phyloP scores from a whole-genome alignment of 305 asterid genomes.

The Stenogyne calaminthoides region DNA sequence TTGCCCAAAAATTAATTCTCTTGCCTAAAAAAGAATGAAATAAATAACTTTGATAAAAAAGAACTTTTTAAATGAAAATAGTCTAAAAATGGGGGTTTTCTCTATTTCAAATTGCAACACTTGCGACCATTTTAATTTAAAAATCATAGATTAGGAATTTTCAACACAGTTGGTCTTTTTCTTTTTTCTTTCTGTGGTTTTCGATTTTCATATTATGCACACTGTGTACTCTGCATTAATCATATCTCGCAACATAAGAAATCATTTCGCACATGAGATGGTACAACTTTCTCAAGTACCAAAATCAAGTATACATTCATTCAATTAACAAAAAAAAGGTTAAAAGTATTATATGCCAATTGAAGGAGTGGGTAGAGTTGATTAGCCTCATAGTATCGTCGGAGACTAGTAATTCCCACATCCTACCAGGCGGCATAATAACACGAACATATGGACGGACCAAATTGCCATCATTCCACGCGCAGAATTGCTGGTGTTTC shows the following conservation, averaged over 20 bases:
- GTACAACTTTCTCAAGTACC: background rate
- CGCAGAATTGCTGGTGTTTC: conserved; percentile 20
- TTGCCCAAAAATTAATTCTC: no score
- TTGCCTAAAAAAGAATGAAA: no score
- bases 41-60: no score
- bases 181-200: no score
- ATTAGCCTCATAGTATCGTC: background rate
- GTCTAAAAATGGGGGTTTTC: no score
- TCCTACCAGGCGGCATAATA: background rate
- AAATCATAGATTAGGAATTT: no score
- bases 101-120: no score
- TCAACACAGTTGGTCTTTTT: no score
- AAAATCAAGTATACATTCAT: background rate
- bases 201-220: no score
- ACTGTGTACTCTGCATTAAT: no score
- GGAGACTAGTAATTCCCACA: background rate
- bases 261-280: background rate
- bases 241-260: background rate
- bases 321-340: background rate
- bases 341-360: background rate
- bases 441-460: background rate
- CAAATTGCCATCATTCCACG: background rate
- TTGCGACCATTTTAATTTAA: no score
- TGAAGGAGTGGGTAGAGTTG: background rate
- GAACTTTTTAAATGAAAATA: no score